Evolutionary conservation across 495 filamentous ascomycete species (phyloP).

Genomic region (Penicillium parvum): DNA sequence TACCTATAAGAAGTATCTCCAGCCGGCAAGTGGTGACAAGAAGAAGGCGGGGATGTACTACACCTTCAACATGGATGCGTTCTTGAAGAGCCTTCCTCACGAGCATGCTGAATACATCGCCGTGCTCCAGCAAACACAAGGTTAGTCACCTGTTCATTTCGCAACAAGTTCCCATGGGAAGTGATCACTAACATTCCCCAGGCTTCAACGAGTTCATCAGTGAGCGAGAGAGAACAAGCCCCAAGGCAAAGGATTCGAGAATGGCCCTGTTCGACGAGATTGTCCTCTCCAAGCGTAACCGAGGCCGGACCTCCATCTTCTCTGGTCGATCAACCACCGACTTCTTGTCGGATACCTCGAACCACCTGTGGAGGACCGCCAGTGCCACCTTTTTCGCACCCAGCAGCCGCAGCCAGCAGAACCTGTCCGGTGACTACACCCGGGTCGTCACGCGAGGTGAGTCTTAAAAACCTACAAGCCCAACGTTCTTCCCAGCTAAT

Average conservation of each 20-base stretch:
- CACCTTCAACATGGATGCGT: constrained; percentile 90
- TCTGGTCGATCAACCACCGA: constrained; percentile 50
- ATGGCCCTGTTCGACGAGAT: constrained; percentile 94
- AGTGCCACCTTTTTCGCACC: constrained; percentile 67
- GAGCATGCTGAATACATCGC: constrained; percentile 86
- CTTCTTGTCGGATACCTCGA: constrained; percentile 79
- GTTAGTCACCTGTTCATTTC: constrained; percentile 41
- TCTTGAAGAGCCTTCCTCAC: constrained; percentile 81
- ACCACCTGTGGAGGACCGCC: constrained; percentile 91
- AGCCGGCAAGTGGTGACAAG: constrained; percentile 71
- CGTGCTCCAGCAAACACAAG: constrained; percentile 90
- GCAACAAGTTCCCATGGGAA: no score
- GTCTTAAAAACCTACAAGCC: constrained; percentile 11
- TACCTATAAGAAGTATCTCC: constrained; percentile 85
- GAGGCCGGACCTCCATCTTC: constrained; percentile 58
- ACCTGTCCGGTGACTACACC: constrained; percentile 63
- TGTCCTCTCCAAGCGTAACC: constrained; percentile 88
- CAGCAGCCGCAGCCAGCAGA: constrained; percentile 51
- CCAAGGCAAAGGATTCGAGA: constrained; percentile 53
- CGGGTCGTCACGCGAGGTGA: constrained; percentile 55
- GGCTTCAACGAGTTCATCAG: constrained; percentile 97
- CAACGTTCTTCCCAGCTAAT: constrained; percentile 13
- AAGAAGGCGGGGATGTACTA: constrained; percentile 85
- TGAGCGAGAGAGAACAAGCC: constrained; percentile 63
- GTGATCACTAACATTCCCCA: constrained; percentile 25